phyloP scores from a whole-genome alignment of 2,329 filamentous ascomycete species.

The Diaporthe ampelina region DNA sequence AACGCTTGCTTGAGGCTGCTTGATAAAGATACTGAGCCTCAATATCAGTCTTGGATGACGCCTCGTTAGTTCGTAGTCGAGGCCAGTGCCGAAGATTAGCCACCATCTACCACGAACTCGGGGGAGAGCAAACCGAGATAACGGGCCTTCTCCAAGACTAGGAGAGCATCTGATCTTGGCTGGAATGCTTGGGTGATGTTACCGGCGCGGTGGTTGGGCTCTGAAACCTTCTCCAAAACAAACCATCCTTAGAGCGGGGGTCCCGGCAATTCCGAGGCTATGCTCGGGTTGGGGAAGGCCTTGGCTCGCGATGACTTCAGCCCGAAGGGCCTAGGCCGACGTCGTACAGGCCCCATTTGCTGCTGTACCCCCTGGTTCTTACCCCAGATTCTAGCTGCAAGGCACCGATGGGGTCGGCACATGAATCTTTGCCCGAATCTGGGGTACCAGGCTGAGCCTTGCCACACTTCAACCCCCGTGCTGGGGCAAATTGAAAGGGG shows the following conservation, averaged over 20 bases:
- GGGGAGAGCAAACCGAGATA: constrained; percentile 5
- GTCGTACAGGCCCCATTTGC: neutral
- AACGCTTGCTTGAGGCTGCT: neutral
- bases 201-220: constrained; percentile 14
- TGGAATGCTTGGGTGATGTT: constrained; percentile 6
- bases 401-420: constrained; percentile 8
- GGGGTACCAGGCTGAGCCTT: constrained; percentile 10
- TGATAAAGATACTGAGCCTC: neutral
- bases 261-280: constrained; percentile 16
- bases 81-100: constrained; percentile 9
- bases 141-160: neutral
- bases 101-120: constrained; percentile 6
- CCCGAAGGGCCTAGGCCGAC: neutral
- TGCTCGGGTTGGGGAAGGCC: neutral
- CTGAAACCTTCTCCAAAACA: constrained; percentile 22
- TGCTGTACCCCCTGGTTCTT: neutral
- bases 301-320: constrained; percentile 27
- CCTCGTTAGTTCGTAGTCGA: neutral
- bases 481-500: neutral
- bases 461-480: neutral
- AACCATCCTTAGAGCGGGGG: neutral
- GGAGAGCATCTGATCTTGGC: neutral
- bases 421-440: neutral
- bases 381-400: constrained; percentile 18
- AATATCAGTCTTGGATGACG: neutral